Base-by-base conservation (phyloP, 1,139 yeast species). In the Blastobotrys illinoisensis region DNA sequence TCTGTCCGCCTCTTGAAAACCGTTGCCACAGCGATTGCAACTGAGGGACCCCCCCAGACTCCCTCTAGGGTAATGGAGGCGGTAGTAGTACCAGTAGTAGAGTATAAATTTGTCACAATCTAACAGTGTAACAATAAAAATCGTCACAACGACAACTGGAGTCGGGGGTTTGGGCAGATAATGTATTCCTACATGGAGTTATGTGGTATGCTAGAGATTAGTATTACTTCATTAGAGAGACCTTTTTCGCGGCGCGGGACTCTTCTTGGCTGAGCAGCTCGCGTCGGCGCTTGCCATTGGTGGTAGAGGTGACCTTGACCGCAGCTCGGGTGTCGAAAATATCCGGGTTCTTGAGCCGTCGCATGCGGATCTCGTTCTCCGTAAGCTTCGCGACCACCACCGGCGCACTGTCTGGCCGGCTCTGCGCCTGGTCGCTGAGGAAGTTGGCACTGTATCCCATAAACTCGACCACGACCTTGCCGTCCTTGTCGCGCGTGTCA, bases 401-500 rank as follows among this genome's bases (percentile, higher is more conserved):
- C 9, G 19, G 16, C 24, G 5, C 36, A 13, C 44, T 32, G 11
- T 16, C 40, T 9, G n/a, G 20, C 9, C 54, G 47, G 16, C 26
- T 18, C 19, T 9, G 19, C 6, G 46, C 20, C 4, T 19, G 32
- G 5, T 26, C 13, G 23, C n/a, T 47, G 18, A 40, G 13, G 40
- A 51, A 47, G 32, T 28, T 9, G 13, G 44, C 51, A 9, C 20
- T 16, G 32, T 24, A 51, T 11, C 54, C 54, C 50, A 51, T 51
- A 32, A 47, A 51, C 24, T 32, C 45, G n/a, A n/a, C 46, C 23
- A 19, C 20, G 2, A 13, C 20, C 20, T 11, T 44, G 49, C 44
- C 32, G 23, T 23, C 48, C 54, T n/a, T 36, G 40, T 32, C 16
- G 13, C 50, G 50, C n/a, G 50, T 71, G 24, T 72, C 77, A 67